Evolutionary conservation across 2,329 filamentous ascomycete genomes (phyloP).

Genomic region (Neofusicoccum sp.): DNA sequence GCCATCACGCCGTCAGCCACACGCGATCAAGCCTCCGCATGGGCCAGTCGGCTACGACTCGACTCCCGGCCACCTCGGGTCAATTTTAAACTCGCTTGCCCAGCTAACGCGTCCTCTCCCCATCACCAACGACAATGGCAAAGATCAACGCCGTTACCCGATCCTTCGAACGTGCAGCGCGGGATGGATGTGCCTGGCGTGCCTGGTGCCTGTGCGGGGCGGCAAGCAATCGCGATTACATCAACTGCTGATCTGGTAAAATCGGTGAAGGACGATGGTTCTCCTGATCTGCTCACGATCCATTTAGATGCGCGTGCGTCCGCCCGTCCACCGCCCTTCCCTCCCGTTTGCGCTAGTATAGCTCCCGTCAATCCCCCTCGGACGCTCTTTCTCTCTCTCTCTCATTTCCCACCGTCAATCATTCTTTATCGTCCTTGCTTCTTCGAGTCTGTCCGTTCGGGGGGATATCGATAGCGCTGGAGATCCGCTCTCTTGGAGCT

Average conservation of each 20-base stretch:
- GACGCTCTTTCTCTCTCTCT: not conserved
- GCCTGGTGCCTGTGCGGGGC: not conserved
- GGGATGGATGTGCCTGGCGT: not conserved
- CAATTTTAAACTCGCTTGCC: conserved; percentile 10
- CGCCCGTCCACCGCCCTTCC: not conserved
- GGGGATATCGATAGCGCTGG: conserved; percentile 1
- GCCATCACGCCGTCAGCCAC: not conserved
- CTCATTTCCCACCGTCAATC: conserved; percentile 8
- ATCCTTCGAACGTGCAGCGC: not conserved
- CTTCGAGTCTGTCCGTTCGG: not conserved
- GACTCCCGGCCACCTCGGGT: not conserved
- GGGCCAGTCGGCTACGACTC: not conserved
- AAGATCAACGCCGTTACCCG: not conserved
- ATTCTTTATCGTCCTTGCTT: not conserved
- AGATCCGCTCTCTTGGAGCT: conserved; percentile 1
- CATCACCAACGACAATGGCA: not conserved
- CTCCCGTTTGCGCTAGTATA: conserved; percentile 10
- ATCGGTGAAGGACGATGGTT: not conserved
- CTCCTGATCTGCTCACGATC: conserved; percentile 4
- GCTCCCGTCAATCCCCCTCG: not conserved
- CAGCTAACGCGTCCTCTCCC: not conserved
- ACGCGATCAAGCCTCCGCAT: not conserved
- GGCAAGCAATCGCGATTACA: conserved; percentile 14
- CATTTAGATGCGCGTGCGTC: not conserved
- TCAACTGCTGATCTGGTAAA: conserved; percentile 7